These are phyloP conservation scores for Neonectria ditissima DNA, from an alignment of 2,329 filamentous ascomycete genomes.

Conservation along the genomic window DNA sequence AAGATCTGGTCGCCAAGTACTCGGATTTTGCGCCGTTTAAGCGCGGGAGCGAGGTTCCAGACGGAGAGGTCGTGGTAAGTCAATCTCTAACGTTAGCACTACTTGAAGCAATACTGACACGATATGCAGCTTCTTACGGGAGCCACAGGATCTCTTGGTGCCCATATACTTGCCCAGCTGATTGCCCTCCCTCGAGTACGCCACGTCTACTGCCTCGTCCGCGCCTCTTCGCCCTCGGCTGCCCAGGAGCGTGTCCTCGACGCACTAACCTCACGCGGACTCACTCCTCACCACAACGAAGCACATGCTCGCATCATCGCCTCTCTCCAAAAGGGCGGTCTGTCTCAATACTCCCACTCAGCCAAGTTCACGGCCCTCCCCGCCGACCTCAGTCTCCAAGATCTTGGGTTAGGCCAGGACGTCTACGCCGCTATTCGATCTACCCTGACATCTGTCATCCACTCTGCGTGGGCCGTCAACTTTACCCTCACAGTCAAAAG, in stretches of 20 bases:
- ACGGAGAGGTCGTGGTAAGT: constrained; percentile 45
- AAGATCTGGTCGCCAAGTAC: constrained; percentile 50
- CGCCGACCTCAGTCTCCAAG: constrained; percentile 54
- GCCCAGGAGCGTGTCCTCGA: constrained; percentile 47
- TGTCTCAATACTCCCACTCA: constrained; percentile 27
- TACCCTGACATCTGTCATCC: constrained; percentile 58
- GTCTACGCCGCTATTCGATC: constrained; percentile 43
- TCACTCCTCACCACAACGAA: constrained; percentile 38
- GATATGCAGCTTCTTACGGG: constrained; percentile 64
- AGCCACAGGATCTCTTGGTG: constrained; percentile 70
- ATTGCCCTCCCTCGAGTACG: constrained; percentile 67
- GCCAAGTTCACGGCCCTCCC: constrained; percentile 54
- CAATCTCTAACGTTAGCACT: background rate
- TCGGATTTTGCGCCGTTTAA: constrained; percentile 44
- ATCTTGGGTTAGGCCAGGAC: constrained; percentile 53
- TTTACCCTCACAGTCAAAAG: constrained; percentile 62
- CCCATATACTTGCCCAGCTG: constrained; percentile 67
- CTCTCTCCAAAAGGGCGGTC: constrained; percentile 49
- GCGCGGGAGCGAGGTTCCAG: constrained; percentile 39
- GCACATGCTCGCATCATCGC: constrained; percentile 37
- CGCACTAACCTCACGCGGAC: constrained; percentile 49
- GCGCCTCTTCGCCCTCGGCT: constrained; percentile 53
- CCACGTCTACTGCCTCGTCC: constrained; percentile 61
- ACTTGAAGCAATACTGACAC: constrained; percentile 1
- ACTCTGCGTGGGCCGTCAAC: constrained; percentile 67